phyloP scores from a whole-genome alignment of 768 basidiomycete species.

The Dioszegia hungarica region DNA sequence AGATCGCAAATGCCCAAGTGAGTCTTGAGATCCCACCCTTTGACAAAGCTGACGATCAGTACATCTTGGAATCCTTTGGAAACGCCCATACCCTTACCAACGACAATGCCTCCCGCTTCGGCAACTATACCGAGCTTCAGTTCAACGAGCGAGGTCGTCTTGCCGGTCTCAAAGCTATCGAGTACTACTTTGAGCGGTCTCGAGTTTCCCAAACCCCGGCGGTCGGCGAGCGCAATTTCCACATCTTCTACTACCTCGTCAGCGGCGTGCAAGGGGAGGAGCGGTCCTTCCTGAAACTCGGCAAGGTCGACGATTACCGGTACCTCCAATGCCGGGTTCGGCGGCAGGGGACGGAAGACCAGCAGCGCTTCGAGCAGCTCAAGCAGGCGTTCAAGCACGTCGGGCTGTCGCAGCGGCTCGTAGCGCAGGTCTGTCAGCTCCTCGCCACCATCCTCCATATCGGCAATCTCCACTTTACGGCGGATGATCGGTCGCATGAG shows the following conservation, averaged over 20 bases:
- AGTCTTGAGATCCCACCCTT: neutral
- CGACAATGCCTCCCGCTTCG: slow-evolving; percentile 91
- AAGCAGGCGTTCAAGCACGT: slow-evolving; percentile 90
- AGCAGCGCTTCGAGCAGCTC: slow-evolving; percentile 83
- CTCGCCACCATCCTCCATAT: slow-evolving; percentile 93
- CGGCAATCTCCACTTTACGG: slow-evolving; percentile 87
- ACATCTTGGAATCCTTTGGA: slow-evolving; percentile 91
- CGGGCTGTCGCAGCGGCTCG: slow-evolving; percentile 85
- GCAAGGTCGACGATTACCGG: slow-evolving; percentile 73
- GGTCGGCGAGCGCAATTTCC: slow-evolving; percentile 85
- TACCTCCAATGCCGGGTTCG: slow-evolving; percentile 72
- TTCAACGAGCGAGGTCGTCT: slow-evolving; percentile 88
- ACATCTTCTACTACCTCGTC: slow-evolving; percentile 95
- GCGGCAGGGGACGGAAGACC: slow-evolving; percentile 63
- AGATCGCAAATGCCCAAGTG: slow-evolving; percentile 79
- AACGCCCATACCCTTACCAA: slow-evolving; percentile 75
- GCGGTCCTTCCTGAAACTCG: slow-evolving; percentile 75
- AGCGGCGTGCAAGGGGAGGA: slow-evolving; percentile 87
- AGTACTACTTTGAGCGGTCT: slow-evolving; percentile 90
- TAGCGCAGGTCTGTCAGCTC: slow-evolving; percentile 92
- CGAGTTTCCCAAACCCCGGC: slow-evolving; percentile 75
- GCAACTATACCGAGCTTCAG: slow-evolving; percentile 96
- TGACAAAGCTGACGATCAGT: slow-evolving; percentile 48
- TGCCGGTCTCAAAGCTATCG: slow-evolving; percentile 85
- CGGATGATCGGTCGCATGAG: slow-evolving; percentile 76